phyloP scores from a whole-genome alignment of 2,329 filamentous ascomycete species.

The Magnaporthiopsis poae region DNA sequence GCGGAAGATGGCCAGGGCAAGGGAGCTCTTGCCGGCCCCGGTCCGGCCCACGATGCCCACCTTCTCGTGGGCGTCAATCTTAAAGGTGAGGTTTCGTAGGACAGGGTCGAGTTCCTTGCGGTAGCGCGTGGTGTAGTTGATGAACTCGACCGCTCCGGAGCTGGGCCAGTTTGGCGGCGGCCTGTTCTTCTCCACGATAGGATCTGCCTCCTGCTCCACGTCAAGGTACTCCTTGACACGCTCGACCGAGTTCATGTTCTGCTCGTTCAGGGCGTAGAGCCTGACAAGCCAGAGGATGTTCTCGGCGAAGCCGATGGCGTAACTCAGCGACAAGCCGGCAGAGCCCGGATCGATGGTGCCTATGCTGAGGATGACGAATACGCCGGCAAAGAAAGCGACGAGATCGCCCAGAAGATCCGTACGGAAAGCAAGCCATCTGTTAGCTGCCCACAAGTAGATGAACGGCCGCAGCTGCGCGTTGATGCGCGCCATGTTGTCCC shows the following conservation, averaged over 20 bases:
- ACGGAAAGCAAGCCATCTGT: slow-evolving; percentile 89
- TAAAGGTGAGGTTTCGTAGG: slow-evolving; percentile 73
- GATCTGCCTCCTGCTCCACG: slow-evolving; percentile 81
- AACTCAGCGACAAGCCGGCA: slow-evolving; percentile 86
- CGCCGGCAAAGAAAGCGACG: slow-evolving; percentile 86
- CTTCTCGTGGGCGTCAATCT: slow-evolving; percentile 77
- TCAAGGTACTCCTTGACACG: slow-evolving; percentile 95
- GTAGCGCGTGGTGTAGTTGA: slow-evolving; percentile 81
- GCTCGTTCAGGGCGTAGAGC: slow-evolving; percentile 87
- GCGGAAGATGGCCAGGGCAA: slow-evolving; percentile 86
- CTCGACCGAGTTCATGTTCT: slow-evolving; percentile 99
- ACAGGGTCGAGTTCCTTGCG: slow-evolving; percentile 79
- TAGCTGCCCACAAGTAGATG: slow-evolving; percentile 91
- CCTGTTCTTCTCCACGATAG: slow-evolving; percentile 66
- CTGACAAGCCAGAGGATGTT: slow-evolving; percentile 95
- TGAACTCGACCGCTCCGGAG: slow-evolving; percentile 76
- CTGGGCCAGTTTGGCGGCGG: slow-evolving; percentile 77
- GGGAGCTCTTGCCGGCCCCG: slow-evolving; percentile 89
- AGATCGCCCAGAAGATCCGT: slow-evolving; percentile 84
- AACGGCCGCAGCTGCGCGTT: slow-evolving; percentile 88
- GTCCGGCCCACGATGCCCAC: slow-evolving; percentile 93
- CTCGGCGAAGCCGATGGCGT: slow-evolving; percentile 93
- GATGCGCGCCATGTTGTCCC: slow-evolving; percentile 79
- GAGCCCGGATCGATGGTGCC: slow-evolving; percentile 80
- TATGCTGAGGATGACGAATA: slow-evolving; percentile 77